Conservation (phyloP, 23 red algal genomes). For the Pyropia haitanensis region DNA sequence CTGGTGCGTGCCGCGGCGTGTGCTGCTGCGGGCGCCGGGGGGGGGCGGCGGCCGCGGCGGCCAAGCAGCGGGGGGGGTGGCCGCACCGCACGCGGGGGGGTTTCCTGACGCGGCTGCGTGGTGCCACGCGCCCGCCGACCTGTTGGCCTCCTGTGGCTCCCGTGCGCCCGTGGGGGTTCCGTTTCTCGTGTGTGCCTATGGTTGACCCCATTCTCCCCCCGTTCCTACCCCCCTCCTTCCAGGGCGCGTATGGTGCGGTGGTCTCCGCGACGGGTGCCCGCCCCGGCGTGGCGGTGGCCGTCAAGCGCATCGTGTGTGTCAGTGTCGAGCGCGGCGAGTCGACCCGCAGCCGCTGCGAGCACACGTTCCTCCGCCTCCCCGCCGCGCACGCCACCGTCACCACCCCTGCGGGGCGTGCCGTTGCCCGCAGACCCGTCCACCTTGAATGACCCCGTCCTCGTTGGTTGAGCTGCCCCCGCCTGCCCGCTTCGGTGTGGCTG, state of each 20-base stretch:
- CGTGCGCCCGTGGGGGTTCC: conserved; percentile 11
- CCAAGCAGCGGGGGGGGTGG: no score
- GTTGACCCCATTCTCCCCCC: no score
- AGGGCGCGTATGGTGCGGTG: conserved; percentile 84
- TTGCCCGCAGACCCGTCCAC: conserved; percentile 66
- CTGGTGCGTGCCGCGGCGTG: no score
- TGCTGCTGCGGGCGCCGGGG: no score
- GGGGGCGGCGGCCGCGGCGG: no score
- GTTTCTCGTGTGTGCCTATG: conserved; percentile 6
- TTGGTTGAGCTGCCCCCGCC: conserved; percentile 90
- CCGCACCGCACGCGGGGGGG: not conserved
- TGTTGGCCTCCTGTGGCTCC: conserved; percentile 12
- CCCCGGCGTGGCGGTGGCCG: conserved; percentile 64
- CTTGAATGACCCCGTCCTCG: conserved; percentile 95
- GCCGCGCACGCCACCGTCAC: conserved; percentile 74
- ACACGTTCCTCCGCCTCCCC: conserved; percentile 77
- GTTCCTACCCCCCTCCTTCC: not conserved
- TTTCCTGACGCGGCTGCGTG: conserved; percentile 4
- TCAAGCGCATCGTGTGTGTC: conserved; percentile 85
- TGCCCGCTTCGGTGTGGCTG: no score
- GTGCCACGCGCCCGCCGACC: not conserved
- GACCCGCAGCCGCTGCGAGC: conserved; percentile 53
- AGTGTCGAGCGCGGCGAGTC: conserved; percentile 68
- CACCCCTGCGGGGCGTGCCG: conserved; percentile 65
- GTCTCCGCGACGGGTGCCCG: conserved; percentile 69